These are phyloP conservation scores for Arachnomyces sp. DNA, from an alignment of 2,329 filamentous ascomycete genomes.

Conservation along the genomic window DNA sequence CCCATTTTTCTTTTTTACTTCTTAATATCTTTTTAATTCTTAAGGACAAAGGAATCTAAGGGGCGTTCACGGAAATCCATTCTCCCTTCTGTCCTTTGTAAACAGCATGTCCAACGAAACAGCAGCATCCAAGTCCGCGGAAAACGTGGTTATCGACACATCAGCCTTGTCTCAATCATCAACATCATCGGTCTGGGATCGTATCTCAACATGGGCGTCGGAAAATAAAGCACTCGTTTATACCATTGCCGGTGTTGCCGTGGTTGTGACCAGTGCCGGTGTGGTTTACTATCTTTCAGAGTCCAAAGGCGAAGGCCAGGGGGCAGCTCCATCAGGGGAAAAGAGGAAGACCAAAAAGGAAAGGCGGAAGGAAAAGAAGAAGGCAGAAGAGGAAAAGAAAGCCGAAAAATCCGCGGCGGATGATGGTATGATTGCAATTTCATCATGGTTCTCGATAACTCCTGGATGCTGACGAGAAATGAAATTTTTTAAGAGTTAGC, in stretches of 20 bases:
- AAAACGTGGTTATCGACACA: constrained; percentile 34
- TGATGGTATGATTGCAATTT: constrained; percentile 31
- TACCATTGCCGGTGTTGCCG: constrained; percentile 87
- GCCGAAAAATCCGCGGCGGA: constrained; percentile 38
- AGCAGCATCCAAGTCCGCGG: constrained; percentile 27
- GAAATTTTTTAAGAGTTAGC: constrained; percentile 29
- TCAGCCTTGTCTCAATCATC: constrained; percentile 36
- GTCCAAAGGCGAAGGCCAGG: constrained; percentile 21
- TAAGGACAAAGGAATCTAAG: not conserved
- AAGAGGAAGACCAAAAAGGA: constrained; percentile 84
- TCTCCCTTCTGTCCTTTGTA: constrained; percentile 8
- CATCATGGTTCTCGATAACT: constrained; percentile 27
- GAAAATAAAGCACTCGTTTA: constrained; percentile 96
- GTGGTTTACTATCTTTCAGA: constrained; percentile 79
- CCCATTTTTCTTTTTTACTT: no score
- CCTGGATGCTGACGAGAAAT: constrained; percentile 28
- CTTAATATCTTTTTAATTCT: not conserved
- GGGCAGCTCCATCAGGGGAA: constrained; percentile 32
- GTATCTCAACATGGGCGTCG: constrained; percentile 81
- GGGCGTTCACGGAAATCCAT: not conserved
- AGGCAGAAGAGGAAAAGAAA: constrained; percentile 44
- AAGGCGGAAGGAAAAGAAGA: constrained; percentile 78
- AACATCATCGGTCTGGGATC: constrained; percentile 74
- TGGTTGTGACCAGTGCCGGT: constrained; percentile 84
- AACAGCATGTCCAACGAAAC: constrained; percentile 35